Base-by-base conservation (phyloP, 202 grass and related monocot species). In the Dendrocalamus latiflorus region DNA sequence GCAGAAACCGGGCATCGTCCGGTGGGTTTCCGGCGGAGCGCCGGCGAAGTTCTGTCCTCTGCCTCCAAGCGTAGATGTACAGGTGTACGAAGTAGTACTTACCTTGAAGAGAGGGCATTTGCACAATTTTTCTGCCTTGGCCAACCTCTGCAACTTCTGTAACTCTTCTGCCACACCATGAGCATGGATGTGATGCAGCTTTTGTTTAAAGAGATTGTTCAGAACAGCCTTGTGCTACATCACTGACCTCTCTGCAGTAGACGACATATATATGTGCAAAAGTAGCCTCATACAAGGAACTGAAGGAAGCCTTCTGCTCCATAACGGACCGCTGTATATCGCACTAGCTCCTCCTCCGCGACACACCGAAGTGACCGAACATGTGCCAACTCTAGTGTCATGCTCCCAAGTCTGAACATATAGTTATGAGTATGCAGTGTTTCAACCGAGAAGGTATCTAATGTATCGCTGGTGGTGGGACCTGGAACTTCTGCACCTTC, bases 271-370 rank as follows among this genome's bases (percentile, higher is more conserved):
- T 44, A 48, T 62, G 80, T 61, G 68, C 56, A 62, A 73, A n/a
- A n/a, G n/a, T 82, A 82, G 68, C 4, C 68, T 73, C 42, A 28
- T 73, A 74, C 57, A 65, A 82, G 69, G 80, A 74, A n/a, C n/a
- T 41, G 68, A n/a, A n/a, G n/a, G n/a, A n/a, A n/a, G n/a, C n/a
- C 64, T 49, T 33, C 77, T 68, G 49, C 56, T 73, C 68, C 68
- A 73, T 64, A n/a, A 82, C 21, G 16, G 43, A 53, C 28, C 57
- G 53, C 44, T 64, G 69, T 53, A 0, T 50, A 30, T 64, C 33
- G 30, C 80, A 50, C 80, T 50, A 51, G 69, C 80, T 74, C 10
- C 1, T 0, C n/a, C 69, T 74, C 28, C 43, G 44, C 33, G 56
- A 64, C 57, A 14, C 80, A n/a, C n/a, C n/a, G n/a, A n/a, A n/a